phyloP scores from a whole-genome alignment of 1,139 yeast species.

The Yamadazyma conglobata region DNA sequence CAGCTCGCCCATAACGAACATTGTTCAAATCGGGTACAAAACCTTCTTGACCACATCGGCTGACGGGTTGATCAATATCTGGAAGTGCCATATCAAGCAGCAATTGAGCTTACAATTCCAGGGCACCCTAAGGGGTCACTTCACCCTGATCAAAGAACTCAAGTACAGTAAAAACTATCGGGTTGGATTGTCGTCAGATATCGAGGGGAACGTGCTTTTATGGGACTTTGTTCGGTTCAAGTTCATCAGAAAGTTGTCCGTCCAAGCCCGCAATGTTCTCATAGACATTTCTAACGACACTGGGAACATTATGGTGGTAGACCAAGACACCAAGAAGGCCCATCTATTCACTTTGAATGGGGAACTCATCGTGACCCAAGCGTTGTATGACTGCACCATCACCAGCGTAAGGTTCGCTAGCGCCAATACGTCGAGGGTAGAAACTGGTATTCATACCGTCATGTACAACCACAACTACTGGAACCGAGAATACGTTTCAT shows the following conservation, averaged over 20 bases:
- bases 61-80: conserved; percentile 55
- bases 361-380: conserved; percentile 25
- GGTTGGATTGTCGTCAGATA: conserved; percentile 50
- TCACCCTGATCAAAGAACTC: conserved; percentile 37
- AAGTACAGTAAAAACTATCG: conserved; percentile 49
- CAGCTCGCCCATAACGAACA: conserved; percentile 28
- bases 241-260: conserved; percentile 41
- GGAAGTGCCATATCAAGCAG: conserved; percentile 41
- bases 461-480: conserved; percentile 34
- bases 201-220: conserved; percentile 43
- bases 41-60: conserved; percentile 50
- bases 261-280: conserved; percentile 18
- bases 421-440: conserved; percentile 26
- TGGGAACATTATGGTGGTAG: conserved; percentile 48
- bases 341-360: conserved; percentile 56
- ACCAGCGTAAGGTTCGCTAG: conserved; percentile 33
- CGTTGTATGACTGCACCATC: conserved; percentile 16
- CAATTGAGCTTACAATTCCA: conserved; percentile 36
- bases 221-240: conserved; percentile 60
- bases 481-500: conserved; percentile 29
- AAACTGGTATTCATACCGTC: conserved; percentile 21
- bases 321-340: conserved; percentile 21
- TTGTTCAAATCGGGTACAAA: conserved; percentile 36
- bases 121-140: conserved; percentile 54
- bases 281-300: conserved; percentile 52